phyloP scores from a whole-genome alignment of 1,284 basidiomycete species.

The Quambalaria eucalypti region DNA sequence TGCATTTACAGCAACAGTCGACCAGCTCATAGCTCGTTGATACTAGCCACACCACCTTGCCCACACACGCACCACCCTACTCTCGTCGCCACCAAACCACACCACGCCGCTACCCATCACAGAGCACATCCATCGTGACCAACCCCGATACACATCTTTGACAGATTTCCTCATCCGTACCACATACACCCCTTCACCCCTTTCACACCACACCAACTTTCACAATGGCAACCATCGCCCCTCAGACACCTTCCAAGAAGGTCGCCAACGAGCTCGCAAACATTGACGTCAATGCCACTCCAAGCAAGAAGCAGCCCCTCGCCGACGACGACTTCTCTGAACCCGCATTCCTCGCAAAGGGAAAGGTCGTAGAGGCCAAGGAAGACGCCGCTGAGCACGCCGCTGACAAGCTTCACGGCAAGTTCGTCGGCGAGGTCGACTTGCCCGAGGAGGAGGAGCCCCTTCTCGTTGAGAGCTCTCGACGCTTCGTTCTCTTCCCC shows the following conservation, averaged over 20 bases:
- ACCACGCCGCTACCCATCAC: too few species aligned
- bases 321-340: conserved; percentile 23
- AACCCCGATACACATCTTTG: too few species aligned
- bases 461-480: conserved; percentile 39
- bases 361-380: conserved; percentile 10
- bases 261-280: conserved; percentile 37
- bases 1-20: too few species aligned
- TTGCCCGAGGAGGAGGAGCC: conserved; percentile 45
- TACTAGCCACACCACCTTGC: too few species aligned
- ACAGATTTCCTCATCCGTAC: neutral
- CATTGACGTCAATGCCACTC: conserved; percentile 41
- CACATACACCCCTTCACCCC: neutral
- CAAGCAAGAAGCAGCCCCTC: conserved; percentile 25
- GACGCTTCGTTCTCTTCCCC: conserved; percentile 46
- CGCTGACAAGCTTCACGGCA: conserved; percentile 24
- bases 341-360: conserved; percentile 25
- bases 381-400: conserved; percentile 9
- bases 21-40: too few species aligned
- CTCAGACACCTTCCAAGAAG: conserved; percentile 42
- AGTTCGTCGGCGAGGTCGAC: conserved; percentile 44
- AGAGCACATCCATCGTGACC: too few species aligned
- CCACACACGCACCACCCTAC: too few species aligned
- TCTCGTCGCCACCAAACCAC: too few species aligned
- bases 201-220: neutral
- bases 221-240: conserved; percentile 5